phyloP scores from a whole-genome alignment of 208 protist genomes.

The Wallacemonas sp. region DNA sequence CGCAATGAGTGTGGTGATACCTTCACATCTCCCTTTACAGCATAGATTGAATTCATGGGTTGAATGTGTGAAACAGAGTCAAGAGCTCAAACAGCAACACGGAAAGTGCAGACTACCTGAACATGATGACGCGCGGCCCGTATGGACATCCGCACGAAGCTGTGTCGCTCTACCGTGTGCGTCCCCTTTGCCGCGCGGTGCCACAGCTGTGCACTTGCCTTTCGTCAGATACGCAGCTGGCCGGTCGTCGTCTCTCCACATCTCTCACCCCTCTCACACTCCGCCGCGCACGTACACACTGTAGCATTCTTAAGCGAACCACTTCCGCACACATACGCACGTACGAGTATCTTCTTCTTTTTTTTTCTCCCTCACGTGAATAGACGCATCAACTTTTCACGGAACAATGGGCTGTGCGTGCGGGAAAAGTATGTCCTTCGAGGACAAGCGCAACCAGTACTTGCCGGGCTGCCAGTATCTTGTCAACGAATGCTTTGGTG shows the following conservation, averaged over 20 bases:
- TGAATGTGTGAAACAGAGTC: neutral
- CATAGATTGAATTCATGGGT: neutral
- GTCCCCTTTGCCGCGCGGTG: no score
- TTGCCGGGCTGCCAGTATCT: constrained; percentile 30
- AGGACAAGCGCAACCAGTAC: constrained; percentile 26
- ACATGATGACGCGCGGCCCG: no score
- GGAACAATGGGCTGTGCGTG: constrained; percentile 36
- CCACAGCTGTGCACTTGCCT: no score
- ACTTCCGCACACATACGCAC: neutral
- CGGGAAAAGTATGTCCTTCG: constrained; percentile 8
- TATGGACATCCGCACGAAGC: no score
- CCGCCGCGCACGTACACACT: neutral
- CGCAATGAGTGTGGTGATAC: neutral
- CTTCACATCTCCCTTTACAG: neutral
- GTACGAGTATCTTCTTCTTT: constrained; percentile 1
- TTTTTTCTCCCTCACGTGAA: neutral
- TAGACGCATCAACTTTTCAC: neutral
- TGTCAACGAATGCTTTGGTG: constrained; percentile 42
- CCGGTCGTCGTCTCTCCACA: no score
- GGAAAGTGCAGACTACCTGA: no score
- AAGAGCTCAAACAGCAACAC: no score
- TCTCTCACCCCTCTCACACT: no score
- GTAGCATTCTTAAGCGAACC: no score
- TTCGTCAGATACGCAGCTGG: no score
- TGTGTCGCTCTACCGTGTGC: no score